phyloP scores from a whole-genome alignment of 805 yeast species.

The Yarrowia sp. region DNA sequence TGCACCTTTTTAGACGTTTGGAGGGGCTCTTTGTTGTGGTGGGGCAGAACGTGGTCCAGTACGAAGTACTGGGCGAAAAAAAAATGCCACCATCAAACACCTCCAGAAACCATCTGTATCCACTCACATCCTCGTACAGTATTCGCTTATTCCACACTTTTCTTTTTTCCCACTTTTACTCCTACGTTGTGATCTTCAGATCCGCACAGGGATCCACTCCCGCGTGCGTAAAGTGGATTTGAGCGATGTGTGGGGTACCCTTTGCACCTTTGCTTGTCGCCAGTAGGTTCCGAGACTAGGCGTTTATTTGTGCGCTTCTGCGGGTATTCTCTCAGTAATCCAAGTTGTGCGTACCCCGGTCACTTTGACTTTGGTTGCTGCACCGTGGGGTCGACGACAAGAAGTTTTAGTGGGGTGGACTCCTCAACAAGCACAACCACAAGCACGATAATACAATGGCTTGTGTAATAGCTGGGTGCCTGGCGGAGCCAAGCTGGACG shows the following conservation, averaged over 20 bases:
- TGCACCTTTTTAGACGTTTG: background rate
- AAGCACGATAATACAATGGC: no score
- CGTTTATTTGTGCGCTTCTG: background rate
- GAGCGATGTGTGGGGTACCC: background rate
- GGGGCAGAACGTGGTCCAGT: no score
- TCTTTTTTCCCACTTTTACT: background rate
- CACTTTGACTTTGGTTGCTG: background rate
- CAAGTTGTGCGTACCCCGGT: no score
- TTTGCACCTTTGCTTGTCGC: no score
- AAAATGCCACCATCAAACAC: no score
- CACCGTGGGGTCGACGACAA: background rate
- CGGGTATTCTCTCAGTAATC: background rate
- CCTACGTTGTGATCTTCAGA: background rate
- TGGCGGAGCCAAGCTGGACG: no score
- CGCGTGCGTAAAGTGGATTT: background rate
- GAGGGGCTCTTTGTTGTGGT: background rate
- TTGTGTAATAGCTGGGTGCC: no score
- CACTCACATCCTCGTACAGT: no score
- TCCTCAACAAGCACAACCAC: no score
- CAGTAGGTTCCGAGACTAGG: background rate
- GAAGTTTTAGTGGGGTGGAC: background rate
- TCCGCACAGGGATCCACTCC: conserved; percentile 21
- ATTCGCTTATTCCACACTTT: background rate
- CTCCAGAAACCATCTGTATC: no score
- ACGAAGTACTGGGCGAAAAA: no score